Evolutionary conservation across 306 rosid genomes (phyloP).

Genomic region (Benincasa hispida): DNA sequence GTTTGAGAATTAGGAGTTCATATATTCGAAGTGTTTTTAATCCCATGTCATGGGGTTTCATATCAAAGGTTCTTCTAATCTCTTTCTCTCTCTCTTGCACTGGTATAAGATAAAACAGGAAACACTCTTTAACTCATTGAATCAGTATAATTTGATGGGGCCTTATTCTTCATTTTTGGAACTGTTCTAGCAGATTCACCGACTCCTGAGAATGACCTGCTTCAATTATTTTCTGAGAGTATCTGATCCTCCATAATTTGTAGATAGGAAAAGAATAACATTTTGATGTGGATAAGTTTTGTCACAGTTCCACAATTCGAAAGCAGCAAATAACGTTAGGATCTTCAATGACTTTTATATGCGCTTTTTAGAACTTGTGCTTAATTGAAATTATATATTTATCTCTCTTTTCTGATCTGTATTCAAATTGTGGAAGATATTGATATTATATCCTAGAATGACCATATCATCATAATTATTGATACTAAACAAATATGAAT

Average conservation of each 20-base stretch:
- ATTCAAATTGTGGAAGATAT: constrained; percentile 1
- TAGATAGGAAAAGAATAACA: not conserved
- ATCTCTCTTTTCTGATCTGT: not conserved
- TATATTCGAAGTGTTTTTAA: too few relatives aligned
- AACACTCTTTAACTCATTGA: not conserved
- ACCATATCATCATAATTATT: not conserved
- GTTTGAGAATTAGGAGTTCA: too few relatives aligned
- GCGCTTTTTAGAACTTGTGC: not conserved
- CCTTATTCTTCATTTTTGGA: not conserved
- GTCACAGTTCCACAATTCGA: not conserved
- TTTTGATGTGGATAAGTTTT: not conserved
- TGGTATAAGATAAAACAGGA: not conserved
- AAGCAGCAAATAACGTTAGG: not conserved
- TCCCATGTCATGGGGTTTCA: too few relatives aligned
- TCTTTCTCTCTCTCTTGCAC: not conserved
- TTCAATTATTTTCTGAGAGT: not conserved
- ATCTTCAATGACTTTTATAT: not conserved
- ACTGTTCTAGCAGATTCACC: not conserved
- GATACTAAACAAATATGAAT: not conserved
- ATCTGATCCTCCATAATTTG: not conserved
- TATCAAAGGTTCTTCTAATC: not conserved
- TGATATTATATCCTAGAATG: constrained; percentile 1
- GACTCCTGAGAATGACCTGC: not conserved
- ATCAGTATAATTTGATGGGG: not conserved
- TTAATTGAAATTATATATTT: not conserved